These are phyloP conservation scores for Nyctanthes arbortristis DNA, from an alignment of 257 asterid species.

Conservation along the genomic window DNA sequence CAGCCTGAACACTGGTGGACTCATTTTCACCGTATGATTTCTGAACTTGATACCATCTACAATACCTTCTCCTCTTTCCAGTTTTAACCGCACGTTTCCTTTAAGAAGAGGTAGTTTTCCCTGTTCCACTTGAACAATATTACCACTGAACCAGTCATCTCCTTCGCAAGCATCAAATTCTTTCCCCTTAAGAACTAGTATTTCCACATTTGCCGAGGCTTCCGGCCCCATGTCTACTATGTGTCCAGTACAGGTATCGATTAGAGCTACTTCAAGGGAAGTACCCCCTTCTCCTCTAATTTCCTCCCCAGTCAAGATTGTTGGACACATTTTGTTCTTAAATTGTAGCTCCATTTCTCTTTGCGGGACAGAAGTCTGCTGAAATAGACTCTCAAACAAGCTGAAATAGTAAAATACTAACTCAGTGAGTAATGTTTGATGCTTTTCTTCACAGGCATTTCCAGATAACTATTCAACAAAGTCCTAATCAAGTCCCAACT, in stretches of 20 bases:
- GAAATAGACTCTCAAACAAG: slow-evolving; percentile 14
- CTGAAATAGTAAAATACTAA: too few relatives aligned
- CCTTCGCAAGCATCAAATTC: too few relatives aligned
- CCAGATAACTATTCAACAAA: too few relatives aligned
- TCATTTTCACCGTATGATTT: slow-evolving; percentile 22
- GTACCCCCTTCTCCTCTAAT: slow-evolving; percentile 38
- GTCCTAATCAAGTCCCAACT: too few relatives aligned
- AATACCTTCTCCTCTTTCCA: slow-evolving; percentile 36
- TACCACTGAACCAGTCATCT: slow-evolving; percentile 33
- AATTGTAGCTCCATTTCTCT: slow-evolving; percentile 42
- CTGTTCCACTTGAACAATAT: too few relatives aligned
- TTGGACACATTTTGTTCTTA: slow-evolving; percentile 23
- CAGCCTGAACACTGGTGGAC: slow-evolving; percentile 30
- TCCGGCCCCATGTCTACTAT: slow-evolving; percentile 37
- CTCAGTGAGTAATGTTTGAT: too few relatives aligned
- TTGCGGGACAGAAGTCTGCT: background rate
- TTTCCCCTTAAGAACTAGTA: slow-evolving; percentile 41
- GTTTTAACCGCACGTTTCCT: slow-evolving; percentile 33
- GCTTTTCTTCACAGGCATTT: too few relatives aligned
- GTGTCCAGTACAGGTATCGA: slow-evolving; percentile 33
- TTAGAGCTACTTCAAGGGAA: slow-evolving; percentile 32
- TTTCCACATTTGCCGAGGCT: slow-evolving; percentile 39
- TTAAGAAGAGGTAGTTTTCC: slow-evolving; percentile 44
- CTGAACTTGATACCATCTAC: slow-evolving; percentile 33
- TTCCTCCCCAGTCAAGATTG: slow-evolving; percentile 40